Percentiles rank a stretch among this genome's conserved stretches.
phyloP scores from a whole-genome alignment of 768 basidiomycete species.

The Hortiboletus flavorubellus region DNA sequence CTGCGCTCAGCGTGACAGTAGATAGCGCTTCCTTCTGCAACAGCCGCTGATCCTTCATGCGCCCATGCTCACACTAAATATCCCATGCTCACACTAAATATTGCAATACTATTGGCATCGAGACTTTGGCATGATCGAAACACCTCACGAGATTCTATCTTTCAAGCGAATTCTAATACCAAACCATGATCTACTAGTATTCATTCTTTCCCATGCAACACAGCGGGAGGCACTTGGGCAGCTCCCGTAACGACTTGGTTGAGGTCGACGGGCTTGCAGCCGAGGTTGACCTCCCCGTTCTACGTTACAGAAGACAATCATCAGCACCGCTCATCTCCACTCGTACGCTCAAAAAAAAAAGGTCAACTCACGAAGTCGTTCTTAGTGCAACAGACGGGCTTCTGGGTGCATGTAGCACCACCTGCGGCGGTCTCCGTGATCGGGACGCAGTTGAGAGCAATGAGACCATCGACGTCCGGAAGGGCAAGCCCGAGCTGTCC shows the following conservation, averaged over 20 bases:
- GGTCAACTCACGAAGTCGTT: conserved; percentile 7
- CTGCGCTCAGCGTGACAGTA: too few relatives aligned
- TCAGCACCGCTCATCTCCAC: background rate
- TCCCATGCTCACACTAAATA: too few relatives aligned
- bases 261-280: conserved; percentile 14
- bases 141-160: background rate
- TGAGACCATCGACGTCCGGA: background rate
- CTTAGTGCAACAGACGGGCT: conserved; percentile 18
- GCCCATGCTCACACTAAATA: too few relatives aligned
- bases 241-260: background rate
- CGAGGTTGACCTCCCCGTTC: conserved; percentile 12
- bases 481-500: background rate
- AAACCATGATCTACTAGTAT: too few relatives aligned
- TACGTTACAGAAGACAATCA: background rate
- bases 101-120: background rate
- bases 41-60: background rate
- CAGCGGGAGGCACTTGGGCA: too few relatives aligned
- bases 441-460: conserved; percentile 8
- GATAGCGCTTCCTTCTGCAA: background rate
- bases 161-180: background rate
- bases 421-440: background rate
- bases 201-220: too few relatives aligned
- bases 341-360: background rate
- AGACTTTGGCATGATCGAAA: background rate
- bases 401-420: conserved; percentile 1